Evolutionary conservation across 805 yeast species (phyloP).

Genomic region (Saturnispora galanensis): DNA sequence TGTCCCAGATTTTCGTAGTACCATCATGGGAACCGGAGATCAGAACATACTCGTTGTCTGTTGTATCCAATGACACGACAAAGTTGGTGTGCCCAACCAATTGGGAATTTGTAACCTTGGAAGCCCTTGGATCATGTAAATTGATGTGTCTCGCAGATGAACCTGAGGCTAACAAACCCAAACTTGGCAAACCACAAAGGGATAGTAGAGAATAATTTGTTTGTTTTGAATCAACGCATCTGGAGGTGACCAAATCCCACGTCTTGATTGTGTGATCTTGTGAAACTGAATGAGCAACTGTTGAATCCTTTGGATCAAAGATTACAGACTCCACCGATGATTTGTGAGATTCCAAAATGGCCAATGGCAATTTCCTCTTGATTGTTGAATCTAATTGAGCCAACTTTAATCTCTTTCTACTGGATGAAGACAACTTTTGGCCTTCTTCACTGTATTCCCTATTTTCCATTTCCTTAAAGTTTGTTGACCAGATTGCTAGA

Average conservation of each 20-base stretch:
- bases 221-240: constrained; percentile 77
- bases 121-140: constrained; percentile 82
- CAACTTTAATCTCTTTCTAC: constrained; percentile 80
- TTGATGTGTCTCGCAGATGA: constrained; percentile 96
- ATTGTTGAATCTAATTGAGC: constrained; percentile 68
- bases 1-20: constrained; percentile 90
- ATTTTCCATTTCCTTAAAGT: constrained; percentile 68
- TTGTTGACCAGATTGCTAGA: constrained; percentile 84
- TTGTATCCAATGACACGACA: constrained; percentile 70
- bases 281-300: constrained; percentile 88
- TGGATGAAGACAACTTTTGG: constrained; percentile 51
- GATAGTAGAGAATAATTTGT: constrained; percentile 82
- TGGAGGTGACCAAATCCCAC: constrained; percentile 87
- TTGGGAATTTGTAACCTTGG: constrained; percentile 57
- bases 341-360: constrained; percentile 69
- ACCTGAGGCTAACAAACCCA: constrained; percentile 79
- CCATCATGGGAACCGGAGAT: constrained; percentile 94
- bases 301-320: constrained; percentile 60
- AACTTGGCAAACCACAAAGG: constrained; percentile 52
- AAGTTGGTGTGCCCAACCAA: constrained; percentile 86
- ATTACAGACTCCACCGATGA: constrained; percentile 82
- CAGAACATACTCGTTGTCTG: constrained; percentile 72
- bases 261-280: constrained; percentile 94
- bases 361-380: constrained; percentile 73
- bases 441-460: constrained; percentile 35